Percentiles rank a stretch among this genome's conserved stretches.
Evolutionary conservation across 1,139 yeast genomes (phyloP).

Genomic region (Sugiyamaella castrensis): DNA sequence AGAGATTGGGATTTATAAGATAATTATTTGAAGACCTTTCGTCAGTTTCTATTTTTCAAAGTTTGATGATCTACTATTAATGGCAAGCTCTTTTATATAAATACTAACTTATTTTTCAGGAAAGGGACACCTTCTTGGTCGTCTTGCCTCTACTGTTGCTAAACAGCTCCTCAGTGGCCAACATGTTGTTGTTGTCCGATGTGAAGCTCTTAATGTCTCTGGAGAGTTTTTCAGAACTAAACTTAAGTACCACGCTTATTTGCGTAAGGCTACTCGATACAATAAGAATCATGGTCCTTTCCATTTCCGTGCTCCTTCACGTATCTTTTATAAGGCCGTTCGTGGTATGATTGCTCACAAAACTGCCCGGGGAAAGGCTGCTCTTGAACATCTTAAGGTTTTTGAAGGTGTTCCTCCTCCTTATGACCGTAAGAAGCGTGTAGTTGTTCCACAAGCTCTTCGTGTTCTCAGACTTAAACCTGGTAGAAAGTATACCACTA

Average conservation of each 20-base stretch:
- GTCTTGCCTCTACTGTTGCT: conserved; percentile 98
- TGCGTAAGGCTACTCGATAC: conserved; percentile 98
- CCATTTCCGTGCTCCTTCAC: conserved; percentile 99
- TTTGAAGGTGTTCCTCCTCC: conserved; percentile 99
- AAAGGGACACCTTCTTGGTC: conserved; percentile 99
- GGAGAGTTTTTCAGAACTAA: conserved; percentile 99
- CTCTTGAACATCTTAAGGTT: conserved; percentile 98
- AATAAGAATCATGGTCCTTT: conserved; percentile 99
- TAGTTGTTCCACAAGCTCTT: conserved; percentile 99
- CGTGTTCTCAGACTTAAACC: conserved; percentile 99
- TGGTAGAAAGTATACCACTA: conserved; percentile 99
- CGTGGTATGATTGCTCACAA: conserved; percentile 99
- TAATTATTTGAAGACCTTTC: too few species aligned
- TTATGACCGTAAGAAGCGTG: conserved; percentile 99
- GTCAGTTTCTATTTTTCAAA: too few species aligned
- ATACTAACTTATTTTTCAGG: conserved; percentile 37
- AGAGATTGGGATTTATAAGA: too few species aligned
- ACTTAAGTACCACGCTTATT: conserved; percentile 99
- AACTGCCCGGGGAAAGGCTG: conserved; percentile 99
- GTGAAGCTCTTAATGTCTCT: conserved; percentile 97
- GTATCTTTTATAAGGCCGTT: conserved; percentile 98
- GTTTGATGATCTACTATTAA: too few species aligned
- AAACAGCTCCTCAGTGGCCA: conserved; percentile 98
- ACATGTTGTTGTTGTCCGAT: conserved; percentile 95
- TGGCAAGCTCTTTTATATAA: not conserved